Evolutionary conservation across 2,329 filamentous ascomycete species (phyloP), one percentile per base, ranked within the genome.

Genomic region (Arthrobotrys musiformis): DNA sequence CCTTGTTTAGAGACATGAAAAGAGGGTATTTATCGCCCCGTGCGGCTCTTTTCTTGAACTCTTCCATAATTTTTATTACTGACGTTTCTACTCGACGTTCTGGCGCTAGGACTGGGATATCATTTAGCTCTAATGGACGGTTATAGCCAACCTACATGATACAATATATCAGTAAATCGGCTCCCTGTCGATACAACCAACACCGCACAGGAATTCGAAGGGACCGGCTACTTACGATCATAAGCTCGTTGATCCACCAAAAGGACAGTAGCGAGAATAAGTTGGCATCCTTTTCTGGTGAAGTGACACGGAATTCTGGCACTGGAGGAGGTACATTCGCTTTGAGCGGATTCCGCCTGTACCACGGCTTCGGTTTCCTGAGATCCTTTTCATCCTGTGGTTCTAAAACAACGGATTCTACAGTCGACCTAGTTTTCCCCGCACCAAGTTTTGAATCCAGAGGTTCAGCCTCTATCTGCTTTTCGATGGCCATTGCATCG

Each of bases 211-310:
- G 1, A 85, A 24, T n/a, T 48, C n/a, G 86, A 79, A 89, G 89
- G 13, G 94, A 97, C 37, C 75, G 4, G 9, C 8, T 42, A 88
- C 86, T 82, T 90, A 91, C 50, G 93, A 89, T 70, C 95, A 99
- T 99, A 88, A 99, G 86, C 0, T 95, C 93, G 0, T 95, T 98
- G 93, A 99, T 97, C 95, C 95, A 99, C 68, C 92, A 90, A 83
- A 99, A 99, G 0, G 94, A 97, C 56, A 99, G 87, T 58, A 92
- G 89, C 2, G 94, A 97, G 84, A 99, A 98, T 61, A 98, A 87
- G 77, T 94, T 93, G 9, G 95, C 93, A 4, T 94, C 94, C 2
- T 85, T 86, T 82, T 93, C 86, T 84, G 97, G 94, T 78, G 88
- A 88, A 4, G 89, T 93, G 0, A 86, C 83, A 30, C 88, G 84